These are phyloP conservation scores for Clarireedia homoeocarpa DNA, from an alignment of 2,329 filamentous ascomycete genomes.

Conservation along the genomic window DNA sequence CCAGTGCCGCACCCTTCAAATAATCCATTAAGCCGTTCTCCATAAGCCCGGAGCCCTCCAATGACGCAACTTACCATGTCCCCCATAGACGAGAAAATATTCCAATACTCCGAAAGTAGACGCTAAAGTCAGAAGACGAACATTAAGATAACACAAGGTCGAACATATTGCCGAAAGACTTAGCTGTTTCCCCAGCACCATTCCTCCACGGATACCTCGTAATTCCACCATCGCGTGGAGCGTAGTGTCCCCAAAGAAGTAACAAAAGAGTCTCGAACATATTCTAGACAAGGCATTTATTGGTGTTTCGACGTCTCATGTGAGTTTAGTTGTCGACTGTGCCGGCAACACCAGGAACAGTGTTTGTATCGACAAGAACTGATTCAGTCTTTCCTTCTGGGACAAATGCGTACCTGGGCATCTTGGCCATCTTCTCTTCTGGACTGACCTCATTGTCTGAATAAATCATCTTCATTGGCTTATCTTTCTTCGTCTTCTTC, in stretches of 20 bases:
- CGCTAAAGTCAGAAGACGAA: conserved; percentile 18
- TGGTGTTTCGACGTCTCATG: background rate
- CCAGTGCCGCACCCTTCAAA: background rate
- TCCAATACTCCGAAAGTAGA: conserved; percentile 10
- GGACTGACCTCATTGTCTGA: conserved; percentile 72
- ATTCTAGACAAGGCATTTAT: background rate
- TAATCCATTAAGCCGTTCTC: background rate
- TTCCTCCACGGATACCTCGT: conserved; percentile 7
- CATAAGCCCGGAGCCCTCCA: background rate
- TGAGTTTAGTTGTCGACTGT: conserved; percentile 16
- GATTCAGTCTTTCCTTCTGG: conserved; percentile 34
- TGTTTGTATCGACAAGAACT: conserved; percentile 23
- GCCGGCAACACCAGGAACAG: conserved; percentile 19
- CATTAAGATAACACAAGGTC: conserved; percentile 14
- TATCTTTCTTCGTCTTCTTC: conserved; percentile 59
- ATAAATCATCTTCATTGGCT: conserved; percentile 71
- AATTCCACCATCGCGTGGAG: background rate
- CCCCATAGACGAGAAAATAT: conserved; percentile 7
- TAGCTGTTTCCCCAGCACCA: conserved; percentile 19
- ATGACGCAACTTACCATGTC: conserved; percentile 15
- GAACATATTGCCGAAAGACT: conserved; percentile 21
- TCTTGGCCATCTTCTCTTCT: conserved; percentile 79
- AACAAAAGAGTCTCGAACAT: background rate
- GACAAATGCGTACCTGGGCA: conserved; percentile 67
- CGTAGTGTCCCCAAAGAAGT: background rate